Evolutionary conservation across 1,284 basidiomycete genomes (phyloP).

Genomic region (Microbotryum silenes-acaulis): DNA sequence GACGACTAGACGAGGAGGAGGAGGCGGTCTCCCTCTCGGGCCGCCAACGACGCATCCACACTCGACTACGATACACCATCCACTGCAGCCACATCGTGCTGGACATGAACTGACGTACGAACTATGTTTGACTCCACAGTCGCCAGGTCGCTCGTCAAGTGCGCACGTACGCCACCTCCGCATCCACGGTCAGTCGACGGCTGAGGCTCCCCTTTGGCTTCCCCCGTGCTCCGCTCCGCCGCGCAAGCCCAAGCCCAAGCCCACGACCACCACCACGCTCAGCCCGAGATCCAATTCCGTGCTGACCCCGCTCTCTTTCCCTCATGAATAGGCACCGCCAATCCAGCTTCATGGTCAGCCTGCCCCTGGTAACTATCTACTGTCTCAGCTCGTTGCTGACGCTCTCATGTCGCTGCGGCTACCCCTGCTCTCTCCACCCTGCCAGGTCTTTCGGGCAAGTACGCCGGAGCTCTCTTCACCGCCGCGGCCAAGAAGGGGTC

Average conservation of each 20-base stretch:
- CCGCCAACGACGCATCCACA: not conserved
- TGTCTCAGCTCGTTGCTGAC: not conserved
- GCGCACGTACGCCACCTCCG: slow-evolving; percentile 29
- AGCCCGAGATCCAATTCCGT: not conserved
- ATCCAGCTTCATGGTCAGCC: slow-evolving; percentile 31
- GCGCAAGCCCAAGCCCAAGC: not conserved
- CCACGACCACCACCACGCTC: too few species aligned
- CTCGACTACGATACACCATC: not conserved
- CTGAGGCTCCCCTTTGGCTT: not conserved
- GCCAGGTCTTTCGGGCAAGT: slow-evolving; percentile 62
- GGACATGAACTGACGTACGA: too few species aligned
- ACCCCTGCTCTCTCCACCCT: too few species aligned
- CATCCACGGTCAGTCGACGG: slow-evolving; percentile 7
- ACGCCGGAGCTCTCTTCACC: slow-evolving; percentile 87
- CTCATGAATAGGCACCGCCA: slow-evolving; percentile 11
- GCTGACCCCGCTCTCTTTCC: not conserved
- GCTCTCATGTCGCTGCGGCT: too few species aligned
- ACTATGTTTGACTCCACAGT: not conserved
- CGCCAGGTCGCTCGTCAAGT: slow-evolving; percentile 15
- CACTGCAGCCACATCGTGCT: too few species aligned
- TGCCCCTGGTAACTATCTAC: too few species aligned
- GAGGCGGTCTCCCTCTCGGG: too few species aligned
- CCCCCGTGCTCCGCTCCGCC: not conserved
- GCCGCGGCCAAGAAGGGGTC: slow-evolving; percentile 71
- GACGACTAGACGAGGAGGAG: too few species aligned